A percentile compares a stretch with the other conserved stretches of the same genome.
These are phyloP conservation scores for Cyclotella kingstonii DNA, from an alignment of 108 stramenopile genomes.

Conservation along the genomic window DNA sequence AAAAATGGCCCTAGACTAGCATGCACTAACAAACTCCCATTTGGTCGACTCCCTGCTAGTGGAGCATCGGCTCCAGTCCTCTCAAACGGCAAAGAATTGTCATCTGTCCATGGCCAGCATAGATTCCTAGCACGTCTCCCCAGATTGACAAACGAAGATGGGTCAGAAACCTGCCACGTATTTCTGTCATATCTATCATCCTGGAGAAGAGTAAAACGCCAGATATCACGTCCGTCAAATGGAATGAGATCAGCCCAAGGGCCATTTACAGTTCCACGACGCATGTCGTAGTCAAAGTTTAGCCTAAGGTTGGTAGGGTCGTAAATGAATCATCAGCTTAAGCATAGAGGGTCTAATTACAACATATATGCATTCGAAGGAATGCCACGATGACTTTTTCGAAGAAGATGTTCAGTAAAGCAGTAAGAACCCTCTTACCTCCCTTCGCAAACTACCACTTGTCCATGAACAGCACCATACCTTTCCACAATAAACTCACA, in stretches of 20 bases:
- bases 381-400: too few relatives aligned
- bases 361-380: too few relatives aligned
- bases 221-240: conserved; percentile 29
- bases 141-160: conserved; percentile 16
- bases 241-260: conserved; percentile 28
- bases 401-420: background rate
- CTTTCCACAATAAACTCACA: background rate
- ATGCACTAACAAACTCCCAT: conserved; percentile 4
- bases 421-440: conserved; percentile 10
- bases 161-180: conserved; percentile 16
- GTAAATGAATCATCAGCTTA: too few relatives aligned
- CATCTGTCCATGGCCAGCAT: conserved; percentile 34
- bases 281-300: conserved; percentile 38
- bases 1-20: conserved; percentile 8
- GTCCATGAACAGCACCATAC: conserved; percentile 30
- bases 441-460: conserved; percentile 22
- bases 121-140: conserved; percentile 7
- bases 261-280: conserved; percentile 19
- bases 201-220: conserved; percentile 10
- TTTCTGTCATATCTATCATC: conserved; percentile 17
- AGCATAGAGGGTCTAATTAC: too few relatives aligned
- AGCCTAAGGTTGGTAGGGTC: too few relatives aligned
- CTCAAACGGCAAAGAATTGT: conserved; percentile 12
- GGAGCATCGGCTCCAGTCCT: conserved; percentile 20
- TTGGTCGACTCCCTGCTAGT: conserved; percentile 13